phyloP scores from a whole-genome alignment of 768 basidiomycete species.

The Cystoderma amianthinum region DNA sequence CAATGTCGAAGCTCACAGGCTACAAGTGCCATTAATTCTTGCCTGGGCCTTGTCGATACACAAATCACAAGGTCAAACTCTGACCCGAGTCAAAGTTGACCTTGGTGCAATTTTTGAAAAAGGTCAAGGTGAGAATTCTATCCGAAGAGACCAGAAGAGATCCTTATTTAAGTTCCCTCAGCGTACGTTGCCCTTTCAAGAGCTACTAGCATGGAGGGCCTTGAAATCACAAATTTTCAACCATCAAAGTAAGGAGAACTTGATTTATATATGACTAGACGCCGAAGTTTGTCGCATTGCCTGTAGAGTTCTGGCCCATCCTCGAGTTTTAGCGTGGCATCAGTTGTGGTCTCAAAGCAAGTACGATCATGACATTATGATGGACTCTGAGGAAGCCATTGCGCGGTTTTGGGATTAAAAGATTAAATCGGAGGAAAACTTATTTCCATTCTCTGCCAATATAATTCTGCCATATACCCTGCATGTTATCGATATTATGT shows the following conservation, averaged over 20 bases:
- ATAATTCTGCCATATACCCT: too few relatives aligned
- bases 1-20: not conserved
- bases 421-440: too few relatives aligned
- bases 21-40: conserved; percentile 65
- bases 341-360: conserved; percentile 8
- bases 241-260: conserved; percentile 41
- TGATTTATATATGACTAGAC: too few relatives aligned
- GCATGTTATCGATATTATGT: too few relatives aligned
- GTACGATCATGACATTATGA: conserved; percentile 17
- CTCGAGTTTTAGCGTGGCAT: conserved; percentile 56
- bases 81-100: conserved; percentile 79
- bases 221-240: conserved; percentile 63
- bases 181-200: conserved; percentile 72
- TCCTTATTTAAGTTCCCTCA: conserved; percentile 13
- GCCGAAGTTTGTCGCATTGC: too few relatives aligned
- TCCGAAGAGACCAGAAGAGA: not conserved
- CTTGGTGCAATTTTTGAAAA: conserved; percentile 72
- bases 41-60: conserved; percentile 87
- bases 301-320: conserved; percentile 58
- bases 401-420: conserved; percentile 1
- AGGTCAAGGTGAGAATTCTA: conserved; percentile 55
- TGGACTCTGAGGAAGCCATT: conserved; percentile 29
- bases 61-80: conserved; percentile 87
- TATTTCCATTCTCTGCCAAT: too few relatives aligned
- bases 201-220: conserved; percentile 54